phyloP scores from a whole-genome alignment of 208 protist genomes.

The Tetramitus jugosus region DNA sequence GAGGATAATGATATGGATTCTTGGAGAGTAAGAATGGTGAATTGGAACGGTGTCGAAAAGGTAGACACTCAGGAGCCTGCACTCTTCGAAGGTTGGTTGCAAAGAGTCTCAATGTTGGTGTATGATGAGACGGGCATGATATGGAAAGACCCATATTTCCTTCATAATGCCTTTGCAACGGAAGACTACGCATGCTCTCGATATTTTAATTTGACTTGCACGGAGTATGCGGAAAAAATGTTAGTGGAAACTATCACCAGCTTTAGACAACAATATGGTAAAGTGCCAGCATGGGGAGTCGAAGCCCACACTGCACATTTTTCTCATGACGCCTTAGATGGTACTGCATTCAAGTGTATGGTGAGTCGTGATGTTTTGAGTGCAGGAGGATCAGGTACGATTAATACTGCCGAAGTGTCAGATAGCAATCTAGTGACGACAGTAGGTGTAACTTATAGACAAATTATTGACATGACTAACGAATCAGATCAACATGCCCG shows the following conservation, averaged over 20 bases:
- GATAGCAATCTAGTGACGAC: background rate
- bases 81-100: background rate
- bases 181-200: background rate
- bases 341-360: background rate
- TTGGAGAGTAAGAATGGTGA: background rate
- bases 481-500: background rate
- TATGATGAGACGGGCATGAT: background rate
- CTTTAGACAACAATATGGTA: background rate
- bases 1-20: background rate
- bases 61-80: background rate
- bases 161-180: background rate
- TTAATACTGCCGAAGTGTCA: background rate
- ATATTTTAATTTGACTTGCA: background rate
- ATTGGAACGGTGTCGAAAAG: background rate
- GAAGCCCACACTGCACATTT: too few relatives aligned
- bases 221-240: background rate
- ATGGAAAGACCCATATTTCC: background rate
- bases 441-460: background rate
- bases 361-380: background rate
- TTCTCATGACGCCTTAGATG: too few relatives aligned
- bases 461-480: slow-evolving; percentile 11
- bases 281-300: background rate
- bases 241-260: background rate
- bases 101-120: too few relatives aligned
- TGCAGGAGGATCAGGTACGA: background rate